Evolutionary conservation across 2,329 filamentous ascomycete species (phyloP).

Genomic region (Hirsutella thompsonii): DNA sequence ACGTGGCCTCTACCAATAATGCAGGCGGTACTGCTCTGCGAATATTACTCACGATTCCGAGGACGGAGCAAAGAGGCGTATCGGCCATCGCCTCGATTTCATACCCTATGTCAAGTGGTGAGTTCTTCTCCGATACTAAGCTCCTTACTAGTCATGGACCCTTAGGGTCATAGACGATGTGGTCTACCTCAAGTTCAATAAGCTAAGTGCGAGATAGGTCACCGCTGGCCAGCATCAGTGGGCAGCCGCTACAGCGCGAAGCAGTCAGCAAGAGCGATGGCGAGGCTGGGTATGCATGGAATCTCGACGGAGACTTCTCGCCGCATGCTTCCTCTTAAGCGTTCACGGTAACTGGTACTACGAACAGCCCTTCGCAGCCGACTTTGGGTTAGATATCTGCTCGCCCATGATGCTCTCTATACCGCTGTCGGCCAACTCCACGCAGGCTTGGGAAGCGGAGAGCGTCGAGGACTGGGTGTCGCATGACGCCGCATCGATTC

Average conservation of each 20-base stretch:
- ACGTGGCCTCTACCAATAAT: slow-evolving; percentile 34
- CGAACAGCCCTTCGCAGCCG: slow-evolving; percentile 28
- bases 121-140: slow-evolving; percentile 23
- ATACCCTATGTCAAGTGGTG: slow-evolving; percentile 39
- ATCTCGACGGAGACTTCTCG: slow-evolving; percentile 37
- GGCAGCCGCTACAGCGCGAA: slow-evolving; percentile 8
- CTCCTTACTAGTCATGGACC: too few relatives aligned
- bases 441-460: slow-evolving; percentile 35
- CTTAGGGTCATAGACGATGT: too few relatives aligned
- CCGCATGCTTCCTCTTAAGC: slow-evolving; percentile 44
- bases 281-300: slow-evolving; percentile 38
- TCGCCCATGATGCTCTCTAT: slow-evolving; percentile 24
- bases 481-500: slow-evolving; percentile 14
- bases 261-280: slow-evolving; percentile 28
- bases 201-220: slow-evolving; percentile 23
- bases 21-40: slow-evolving; percentile 41
- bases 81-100: slow-evolving; percentile 34
- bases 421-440: slow-evolving; percentile 30
- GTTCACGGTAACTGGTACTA: slow-evolving; percentile 41
- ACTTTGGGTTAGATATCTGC: slow-evolving; percentile 22
- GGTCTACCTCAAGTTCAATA: too few relatives aligned
- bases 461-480: slow-evolving; percentile 32
- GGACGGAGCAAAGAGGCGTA: slow-evolving; percentile 33
- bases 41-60: slow-evolving; percentile 41
- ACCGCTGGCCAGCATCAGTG: slow-evolving; percentile 18